Evolutionary conservation across 495 filamentous ascomycete genomes (phyloP).

Genomic region (Xylaria palmicola): DNA sequence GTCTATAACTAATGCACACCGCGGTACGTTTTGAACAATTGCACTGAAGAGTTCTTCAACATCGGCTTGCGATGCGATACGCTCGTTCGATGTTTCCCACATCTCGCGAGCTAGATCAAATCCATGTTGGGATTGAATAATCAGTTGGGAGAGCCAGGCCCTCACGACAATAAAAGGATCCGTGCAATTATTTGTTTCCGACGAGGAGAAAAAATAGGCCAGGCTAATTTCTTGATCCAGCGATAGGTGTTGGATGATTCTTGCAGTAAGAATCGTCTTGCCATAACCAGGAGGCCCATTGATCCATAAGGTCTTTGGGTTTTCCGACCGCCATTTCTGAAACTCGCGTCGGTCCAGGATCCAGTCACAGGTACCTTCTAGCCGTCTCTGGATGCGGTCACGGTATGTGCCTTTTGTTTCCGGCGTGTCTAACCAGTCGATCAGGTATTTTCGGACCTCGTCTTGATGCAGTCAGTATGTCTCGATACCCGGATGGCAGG

Average conservation of each 20-base stretch:
- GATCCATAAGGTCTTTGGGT: slow-evolving; percentile 26
- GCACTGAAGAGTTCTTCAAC: slow-evolving; percentile 21
- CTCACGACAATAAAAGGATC: slow-evolving; percentile 23
- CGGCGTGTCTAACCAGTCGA: neutral
- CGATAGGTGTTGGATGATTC: slow-evolving; percentile 24
- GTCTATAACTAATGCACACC: slow-evolving; percentile 29
- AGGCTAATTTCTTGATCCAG: slow-evolving; percentile 11
- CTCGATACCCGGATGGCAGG: neutral
- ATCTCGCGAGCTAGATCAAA: slow-evolving; percentile 13
- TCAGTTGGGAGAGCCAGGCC: slow-evolving; percentile 29
- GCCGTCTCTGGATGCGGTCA: slow-evolving; percentile 15
- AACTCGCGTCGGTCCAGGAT: slow-evolving; percentile 24
- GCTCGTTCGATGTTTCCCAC: slow-evolving; percentile 5
- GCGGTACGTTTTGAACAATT: slow-evolving; percentile 19
- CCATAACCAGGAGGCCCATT: slow-evolving; percentile 31
- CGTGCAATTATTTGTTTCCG: slow-evolving; percentile 17
- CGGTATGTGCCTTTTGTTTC: slow-evolving; percentile 7
- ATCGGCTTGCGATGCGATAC: slow-evolving; percentile 16
- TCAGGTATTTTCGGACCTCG: neutral
- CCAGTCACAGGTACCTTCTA: slow-evolving; percentile 30
- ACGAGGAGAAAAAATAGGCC: slow-evolving; percentile 30
- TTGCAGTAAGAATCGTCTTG: slow-evolving; percentile 31
- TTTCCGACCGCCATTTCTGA: slow-evolving; percentile 17
- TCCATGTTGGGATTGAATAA: slow-evolving; percentile 11
- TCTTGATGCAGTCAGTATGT: neutral